Base-by-base conservation (phyloP, 352 stramenopile genomes). In the Pythium oligandrum region DNA sequence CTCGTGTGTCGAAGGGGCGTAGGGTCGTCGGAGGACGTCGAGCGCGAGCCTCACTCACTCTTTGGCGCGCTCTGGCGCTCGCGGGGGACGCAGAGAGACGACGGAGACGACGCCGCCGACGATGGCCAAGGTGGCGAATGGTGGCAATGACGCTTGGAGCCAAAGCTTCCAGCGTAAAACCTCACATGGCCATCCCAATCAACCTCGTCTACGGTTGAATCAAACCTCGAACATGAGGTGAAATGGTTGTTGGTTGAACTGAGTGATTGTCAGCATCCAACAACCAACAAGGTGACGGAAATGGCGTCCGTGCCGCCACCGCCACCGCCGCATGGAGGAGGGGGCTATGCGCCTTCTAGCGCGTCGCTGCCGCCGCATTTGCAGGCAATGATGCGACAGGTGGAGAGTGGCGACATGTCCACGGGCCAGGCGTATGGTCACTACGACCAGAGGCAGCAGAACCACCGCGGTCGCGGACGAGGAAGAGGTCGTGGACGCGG, bases 381-480 rank as follows among this genome's bases (percentile, higher is more conserved):
- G 2, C 76, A 81, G 39, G 46, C 44, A 6, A 81, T 85, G 70
- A 79, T 86, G 70, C 61, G 53, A 1, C 73, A 85, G 55, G 71
- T 86, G 72, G 63, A 56, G 37, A 38, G 38, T 12, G 7, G 7
- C 38, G 0, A 12, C 38, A 42, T 12, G 38, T 12, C 12, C 38
- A 26, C 38, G 38, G 7, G 7, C 12, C 38, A 8, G 33, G 36
- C 35, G 36, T 38, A 33, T 4, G 48, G n/a, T 26, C 44, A 34
- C 30, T 37, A 10, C 51, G 53, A 40, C 36, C 53, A 35, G 37
- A 37, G 53, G 44, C 43, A 52, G n/a, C 43, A 64, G 3, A 47
- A 65, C n/a, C 58, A 68, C 1, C 48, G 48, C 40, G 38, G 47
- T 34, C 35, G 61, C 50, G 58, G 56, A 44, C 51, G 66, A 50